phyloP scores from a whole-genome alignment of 2,329 filamentous ascomycete species.

The Blastomyces percursus region DNA sequence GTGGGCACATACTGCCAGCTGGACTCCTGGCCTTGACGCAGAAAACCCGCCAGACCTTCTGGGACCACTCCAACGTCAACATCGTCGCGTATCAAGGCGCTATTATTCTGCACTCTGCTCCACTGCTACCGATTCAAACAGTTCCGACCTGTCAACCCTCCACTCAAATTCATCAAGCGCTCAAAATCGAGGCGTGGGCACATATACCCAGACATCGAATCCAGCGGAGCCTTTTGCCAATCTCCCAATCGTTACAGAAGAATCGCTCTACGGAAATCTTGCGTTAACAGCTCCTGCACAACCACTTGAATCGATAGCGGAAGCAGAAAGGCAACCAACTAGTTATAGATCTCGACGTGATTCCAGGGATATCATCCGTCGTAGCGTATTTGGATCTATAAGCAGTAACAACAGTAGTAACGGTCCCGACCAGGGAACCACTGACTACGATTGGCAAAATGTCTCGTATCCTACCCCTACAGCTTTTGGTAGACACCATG shows the following conservation, averaged over 20 bases:
- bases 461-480: background rate
- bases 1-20: background rate
- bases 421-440: background rate
- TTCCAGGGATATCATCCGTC: background rate
- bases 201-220: background rate
- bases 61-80: background rate
- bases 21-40: background rate
- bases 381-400: background rate
- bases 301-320: background rate
- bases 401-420: background rate
- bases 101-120: conserved; percentile 8
- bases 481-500: background rate
- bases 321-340: background rate
- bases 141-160: background rate
- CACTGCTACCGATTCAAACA: background rate
- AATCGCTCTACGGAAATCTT: background rate
- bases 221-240: background rate
- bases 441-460: conserved; percentile 1
- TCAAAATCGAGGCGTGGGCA: background rate
- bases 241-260: conserved; percentile 1
- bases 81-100: background rate
- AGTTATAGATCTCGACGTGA: background rate
- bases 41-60: background rate
- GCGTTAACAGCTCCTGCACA: background rate
- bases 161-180: background rate